These are phyloP conservation scores for Luzula sylvatica DNA, from an alignment of 176 grass and related monocot species.

Conservation along the genomic window DNA sequence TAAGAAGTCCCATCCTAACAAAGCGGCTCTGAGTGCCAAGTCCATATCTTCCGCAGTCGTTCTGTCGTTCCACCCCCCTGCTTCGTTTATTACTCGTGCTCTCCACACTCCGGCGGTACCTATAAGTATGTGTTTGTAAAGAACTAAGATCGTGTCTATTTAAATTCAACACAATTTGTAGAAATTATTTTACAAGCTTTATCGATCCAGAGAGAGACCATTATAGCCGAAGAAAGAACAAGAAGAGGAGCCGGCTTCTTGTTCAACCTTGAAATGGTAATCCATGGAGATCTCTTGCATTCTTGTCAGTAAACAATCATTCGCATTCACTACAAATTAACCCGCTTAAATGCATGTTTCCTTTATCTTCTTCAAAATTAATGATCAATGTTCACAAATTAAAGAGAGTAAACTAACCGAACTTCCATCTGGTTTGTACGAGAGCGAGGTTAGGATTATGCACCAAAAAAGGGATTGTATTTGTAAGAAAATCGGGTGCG, in stretches of 20 bases:
- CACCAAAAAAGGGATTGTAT: conserved; percentile 56
- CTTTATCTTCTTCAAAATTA: conserved; percentile 19
- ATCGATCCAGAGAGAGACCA: conserved; percentile 8
- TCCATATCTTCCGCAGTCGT: conserved; percentile 76
- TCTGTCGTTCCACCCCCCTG: conserved; percentile 49
- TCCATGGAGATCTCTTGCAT: conserved; percentile 79
- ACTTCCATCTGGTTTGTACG: conserved; percentile 75
- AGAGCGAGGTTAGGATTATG: conserved; percentile 51
- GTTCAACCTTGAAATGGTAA: conserved; percentile 86
- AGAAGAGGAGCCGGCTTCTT: conserved; percentile 51
- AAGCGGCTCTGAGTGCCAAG: conserved; percentile 42
- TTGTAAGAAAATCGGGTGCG: conserved; percentile 46
- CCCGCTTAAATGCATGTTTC: conserved; percentile 24
- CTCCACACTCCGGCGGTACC: conserved; percentile 65
- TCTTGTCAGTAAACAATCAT: conserved; percentile 80
- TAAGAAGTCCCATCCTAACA: conserved; percentile 66
- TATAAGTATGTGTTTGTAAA: conserved; percentile 9
- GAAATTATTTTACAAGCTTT: not conserved
- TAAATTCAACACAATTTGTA: too few species aligned
- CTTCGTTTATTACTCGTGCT: conserved; percentile 26
- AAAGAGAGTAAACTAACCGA: conserved; percentile 31
- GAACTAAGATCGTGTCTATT: too few species aligned
- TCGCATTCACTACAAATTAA: conserved; percentile 58
- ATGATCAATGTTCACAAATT: not conserved
- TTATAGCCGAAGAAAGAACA: conserved; percentile 76